Evolutionary conservation across 1,284 basidiomycete genomes (phyloP), one percentile per base, ranked within the genome.

Genomic region (Cutaneotrichosporon dermatis): DNA sequence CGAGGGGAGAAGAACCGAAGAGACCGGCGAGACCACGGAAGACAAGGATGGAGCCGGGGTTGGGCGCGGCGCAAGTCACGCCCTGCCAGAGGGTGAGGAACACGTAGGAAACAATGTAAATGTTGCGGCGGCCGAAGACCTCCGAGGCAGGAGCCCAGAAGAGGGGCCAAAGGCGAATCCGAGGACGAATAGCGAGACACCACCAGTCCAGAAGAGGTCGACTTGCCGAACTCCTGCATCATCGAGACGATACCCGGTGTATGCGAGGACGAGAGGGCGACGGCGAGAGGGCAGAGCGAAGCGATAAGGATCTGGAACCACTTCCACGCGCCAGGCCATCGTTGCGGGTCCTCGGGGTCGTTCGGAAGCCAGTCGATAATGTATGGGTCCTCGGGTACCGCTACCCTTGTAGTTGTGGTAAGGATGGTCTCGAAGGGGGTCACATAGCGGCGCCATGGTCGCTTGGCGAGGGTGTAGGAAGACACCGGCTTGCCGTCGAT

Each of bases 91-190:
- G 58, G 6, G 72, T 74, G 41, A 76, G 62, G 63, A 73, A 67
- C 35, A 57, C n/a, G 62, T 73, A 74, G 10, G 85, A 79, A 55
- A 83, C 69, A 55, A 92, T 77, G 70, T 88, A 88, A 51, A 88
- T 74, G 6, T 83, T 83, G 51, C 85, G 80, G n/a, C 82, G 77
- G 3, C 81, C 82, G 57, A 73, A 79, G 4, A 79, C 81, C 67
- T 86, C 85, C 8, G 80, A 82, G 0, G 83, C 71, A 3, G 81
- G 81, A 6, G 71, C 74, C 72, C 72, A 74, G 59, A 73, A 39
- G 10, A 65, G 64, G 73, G 73, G 37, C 73, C 73, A 35, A 74
- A 69, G 12, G 72, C 73, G 61, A 75, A 75, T 35, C 73, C 73
- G 25, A 73, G 62, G 36, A 75, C 73, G 62, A 73, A 75, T 9